Percentiles rank a stretch among this genome's conserved stretches.
Evolutionary conservation across 306 rosid species (phyloP).

Genomic region (Parietaria judaica): DNA sequence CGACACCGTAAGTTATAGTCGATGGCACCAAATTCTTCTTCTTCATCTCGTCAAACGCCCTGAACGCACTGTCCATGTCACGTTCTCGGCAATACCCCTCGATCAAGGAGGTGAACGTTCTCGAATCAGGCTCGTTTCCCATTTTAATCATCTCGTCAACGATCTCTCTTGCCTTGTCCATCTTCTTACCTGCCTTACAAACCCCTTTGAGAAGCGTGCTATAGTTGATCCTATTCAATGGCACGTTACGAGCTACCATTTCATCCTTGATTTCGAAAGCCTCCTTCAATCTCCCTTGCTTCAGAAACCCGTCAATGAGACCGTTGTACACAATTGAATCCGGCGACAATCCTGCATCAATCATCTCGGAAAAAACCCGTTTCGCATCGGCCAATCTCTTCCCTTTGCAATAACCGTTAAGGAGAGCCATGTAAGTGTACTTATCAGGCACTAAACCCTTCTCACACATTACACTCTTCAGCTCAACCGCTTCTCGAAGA

Average conservation of each 20-base stretch:
- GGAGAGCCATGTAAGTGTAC: constrained; percentile 23
- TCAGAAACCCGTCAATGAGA: constrained; percentile 34
- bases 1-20: constrained; percentile 23
- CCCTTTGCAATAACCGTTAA: constrained; percentile 31
- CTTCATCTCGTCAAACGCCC: constrained; percentile 31
- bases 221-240: constrained; percentile 13
- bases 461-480: constrained; percentile 22
- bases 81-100: constrained; percentile 30
- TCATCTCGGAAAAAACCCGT: constrained; percentile 23
- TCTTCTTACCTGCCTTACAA: constrained; percentile 24
- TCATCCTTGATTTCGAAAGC: constrained; percentile 32
- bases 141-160: constrained; percentile 26
- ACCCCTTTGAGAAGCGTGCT: constrained; percentile 27
- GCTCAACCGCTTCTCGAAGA: constrained; percentile 28
- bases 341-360: constrained; percentile 28
- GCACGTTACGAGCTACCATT: constrained; percentile 24
- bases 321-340: constrained; percentile 18
- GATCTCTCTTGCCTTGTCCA: constrained; percentile 29
- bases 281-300: constrained; percentile 28
- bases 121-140: constrained; percentile 22
- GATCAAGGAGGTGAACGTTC: constrained; percentile 24
- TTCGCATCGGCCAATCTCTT: constrained; percentile 31
- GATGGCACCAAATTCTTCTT: constrained; percentile 26
- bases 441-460: constrained; percentile 33
- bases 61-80: constrained; percentile 20